phyloP scores from a whole-genome alignment of 169 alveolate species.

The Plasmodium sp. region DNA sequence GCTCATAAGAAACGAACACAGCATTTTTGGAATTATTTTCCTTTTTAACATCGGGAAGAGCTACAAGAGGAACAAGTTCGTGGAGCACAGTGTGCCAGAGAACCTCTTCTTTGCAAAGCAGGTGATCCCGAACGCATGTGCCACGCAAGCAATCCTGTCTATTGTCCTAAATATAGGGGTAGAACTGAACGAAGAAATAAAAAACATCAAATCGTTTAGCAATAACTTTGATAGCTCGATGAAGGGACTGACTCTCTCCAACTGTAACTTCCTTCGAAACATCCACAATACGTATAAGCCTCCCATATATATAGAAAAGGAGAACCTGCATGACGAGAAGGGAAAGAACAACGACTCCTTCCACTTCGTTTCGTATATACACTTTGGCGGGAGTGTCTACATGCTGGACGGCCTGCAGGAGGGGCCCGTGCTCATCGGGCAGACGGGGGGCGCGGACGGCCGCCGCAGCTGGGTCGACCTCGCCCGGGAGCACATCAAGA shows the following conservation, averaged over 20 bases:
- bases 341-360: constrained; percentile 89
- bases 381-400: constrained; percentile 79
- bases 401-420: constrained; percentile 78
- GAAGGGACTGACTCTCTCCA: constrained; percentile 90
- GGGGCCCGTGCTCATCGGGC: constrained; percentile 63
- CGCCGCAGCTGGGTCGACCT: constrained; percentile 8
- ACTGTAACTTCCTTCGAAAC: constrained; percentile 87
- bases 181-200: constrained; percentile 75
- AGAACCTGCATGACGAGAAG: constrained; percentile 80
- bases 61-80: constrained; percentile 62
- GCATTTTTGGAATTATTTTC: constrained; percentile 91
- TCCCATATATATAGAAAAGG: constrained; percentile 84
- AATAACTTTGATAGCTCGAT: constrained; percentile 85
- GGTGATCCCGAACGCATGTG: constrained; percentile 94
- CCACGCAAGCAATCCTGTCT: constrained; percentile 93
- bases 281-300: constrained; percentile 87
- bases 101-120: constrained; percentile 92
- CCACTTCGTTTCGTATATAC: constrained; percentile 92
- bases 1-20: constrained; percentile 61
- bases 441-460: not conserved
- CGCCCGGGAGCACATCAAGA: constrained; percentile 23
- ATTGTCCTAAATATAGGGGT: constrained; percentile 85
- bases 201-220: constrained; percentile 89
- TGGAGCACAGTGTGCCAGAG: constrained; percentile 37
- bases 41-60: constrained; percentile 86